Conservation (phyloP, 768 basidiomycete species). For the Basidioascus undulatus region DNA sequence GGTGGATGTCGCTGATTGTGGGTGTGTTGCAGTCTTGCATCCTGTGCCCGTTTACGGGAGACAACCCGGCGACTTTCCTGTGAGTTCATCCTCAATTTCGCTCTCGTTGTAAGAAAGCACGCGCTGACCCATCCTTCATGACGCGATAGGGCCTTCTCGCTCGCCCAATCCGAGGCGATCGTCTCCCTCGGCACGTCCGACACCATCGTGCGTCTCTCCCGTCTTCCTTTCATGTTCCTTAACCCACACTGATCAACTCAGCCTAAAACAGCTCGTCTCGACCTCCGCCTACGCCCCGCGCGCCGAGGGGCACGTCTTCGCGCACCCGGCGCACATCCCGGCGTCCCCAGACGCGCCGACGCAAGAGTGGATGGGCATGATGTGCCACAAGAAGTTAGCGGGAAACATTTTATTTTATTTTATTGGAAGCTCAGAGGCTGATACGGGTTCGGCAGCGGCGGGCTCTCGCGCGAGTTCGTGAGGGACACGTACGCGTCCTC, state of each 20-base stretch:
- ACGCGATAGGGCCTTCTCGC: constrained; percentile 29
- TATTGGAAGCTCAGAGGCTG: too few relatives aligned
- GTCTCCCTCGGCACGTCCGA: constrained; percentile 75
- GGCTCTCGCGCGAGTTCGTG: constrained; percentile 52
- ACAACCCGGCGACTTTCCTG: constrained; percentile 67
- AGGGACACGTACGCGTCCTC: constrained; percentile 36
- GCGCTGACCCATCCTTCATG: too few relatives aligned
- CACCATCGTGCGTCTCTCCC: constrained; percentile 38
- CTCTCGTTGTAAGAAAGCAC: not conserved
- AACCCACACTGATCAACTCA: too few relatives aligned
- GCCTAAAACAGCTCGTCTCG: too few relatives aligned
- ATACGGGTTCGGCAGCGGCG: constrained; percentile 23
- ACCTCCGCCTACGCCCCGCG: too few relatives aligned
- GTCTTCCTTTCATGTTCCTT: too few relatives aligned
- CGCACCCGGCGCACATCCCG: constrained; percentile 32
- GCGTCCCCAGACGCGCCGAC: constrained; percentile 18
- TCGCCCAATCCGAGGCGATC: constrained; percentile 50
- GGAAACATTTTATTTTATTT: too few relatives aligned
- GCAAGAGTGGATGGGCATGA: constrained; percentile 72
- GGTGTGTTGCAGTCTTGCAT: constrained; percentile 30
- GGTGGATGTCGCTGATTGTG: too few relatives aligned
- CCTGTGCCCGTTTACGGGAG: constrained; percentile 66
- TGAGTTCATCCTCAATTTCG: constrained; percentile 11
- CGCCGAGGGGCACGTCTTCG: constrained; percentile 49
- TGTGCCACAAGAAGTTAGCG: constrained; percentile 64